These are phyloP conservation scores for Neonectria coccinea DNA, from an alignment of 2,329 filamentous ascomycete species.

Conservation along the genomic window DNA sequence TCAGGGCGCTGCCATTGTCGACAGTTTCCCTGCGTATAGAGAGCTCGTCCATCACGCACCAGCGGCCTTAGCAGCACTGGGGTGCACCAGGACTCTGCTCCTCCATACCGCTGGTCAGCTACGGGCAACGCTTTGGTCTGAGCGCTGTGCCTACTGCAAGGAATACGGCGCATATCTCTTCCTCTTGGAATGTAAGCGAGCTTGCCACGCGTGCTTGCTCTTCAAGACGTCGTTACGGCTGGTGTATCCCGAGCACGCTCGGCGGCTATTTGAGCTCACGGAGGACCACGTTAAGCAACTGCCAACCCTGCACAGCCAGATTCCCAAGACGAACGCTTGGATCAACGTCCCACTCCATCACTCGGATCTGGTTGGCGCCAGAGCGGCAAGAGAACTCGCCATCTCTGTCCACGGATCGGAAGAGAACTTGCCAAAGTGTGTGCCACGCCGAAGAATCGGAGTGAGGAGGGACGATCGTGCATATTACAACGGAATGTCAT, in stretches of 20 bases:
- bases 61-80: neutral
- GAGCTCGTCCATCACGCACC: neutral
- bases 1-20: neutral
- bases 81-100: neutral
- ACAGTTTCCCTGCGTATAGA: neutral
- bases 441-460: neutral
- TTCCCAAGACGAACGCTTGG: neutral
- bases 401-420: neutral
- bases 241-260: neutral
- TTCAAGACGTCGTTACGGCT: neutral
- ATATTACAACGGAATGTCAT: neutral
- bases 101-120: constrained; percentile 2
- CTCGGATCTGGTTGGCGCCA: neutral
- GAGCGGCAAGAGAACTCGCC: neutral
- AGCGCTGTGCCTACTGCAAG: constrained; percentile 7
- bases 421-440: neutral
- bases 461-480: neutral
- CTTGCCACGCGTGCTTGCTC: constrained; percentile 12
- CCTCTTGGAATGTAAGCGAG: constrained; percentile 8
- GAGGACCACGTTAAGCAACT: neutral
- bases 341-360: too few relatives aligned
- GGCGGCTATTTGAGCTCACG: neutral
- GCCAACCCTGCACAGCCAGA: neutral
- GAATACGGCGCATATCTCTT: constrained; percentile 16
- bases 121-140: neutral